These are phyloP conservation scores for Grigorovia transvaalensis DNA, from an alignment of 805 yeast species.

Conservation along the genomic window DNA sequence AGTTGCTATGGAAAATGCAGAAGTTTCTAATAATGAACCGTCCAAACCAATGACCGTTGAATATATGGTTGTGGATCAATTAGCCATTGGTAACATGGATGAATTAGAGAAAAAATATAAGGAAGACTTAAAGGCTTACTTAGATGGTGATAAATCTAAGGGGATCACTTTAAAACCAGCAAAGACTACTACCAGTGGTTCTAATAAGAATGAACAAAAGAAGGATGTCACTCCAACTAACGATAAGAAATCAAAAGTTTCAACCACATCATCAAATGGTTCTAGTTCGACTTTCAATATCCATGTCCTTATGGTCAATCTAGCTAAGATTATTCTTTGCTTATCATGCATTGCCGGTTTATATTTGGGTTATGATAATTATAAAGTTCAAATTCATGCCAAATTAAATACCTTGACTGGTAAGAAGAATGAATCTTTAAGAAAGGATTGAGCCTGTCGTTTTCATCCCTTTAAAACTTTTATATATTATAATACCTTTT, in stretches of 20 bases:
- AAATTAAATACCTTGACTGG: background rate
- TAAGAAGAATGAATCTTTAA: background rate
- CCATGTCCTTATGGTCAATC: background rate
- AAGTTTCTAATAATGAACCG: slow-evolving; percentile 31
- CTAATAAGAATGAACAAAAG: background rate
- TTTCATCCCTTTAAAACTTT: background rate
- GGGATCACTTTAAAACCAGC: slow-evolving; percentile 17
- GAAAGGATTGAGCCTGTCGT: background rate
- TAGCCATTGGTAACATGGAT: slow-evolving; percentile 13
- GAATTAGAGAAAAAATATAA: slow-evolving; percentile 17
- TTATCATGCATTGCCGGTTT: background rate
- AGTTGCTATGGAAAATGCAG: slow-evolving; percentile 42
- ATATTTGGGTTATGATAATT: background rate
- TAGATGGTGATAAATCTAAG: slow-evolving; percentile 19
- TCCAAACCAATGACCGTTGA: slow-evolving; percentile 33
- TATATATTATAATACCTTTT: background rate
- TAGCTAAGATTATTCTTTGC: background rate
- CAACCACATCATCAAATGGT: background rate
- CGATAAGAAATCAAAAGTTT: background rate
- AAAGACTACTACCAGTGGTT: background rate
- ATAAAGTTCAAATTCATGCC: background rate
- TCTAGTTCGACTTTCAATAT: background rate
- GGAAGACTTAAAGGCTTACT: slow-evolving; percentile 16
- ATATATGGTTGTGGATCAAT: slow-evolving; percentile 25
- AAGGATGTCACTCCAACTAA: background rate